Conservation (phyloP, 108 stramenopile genomes). For the Skeletonema costatum region DNA sequence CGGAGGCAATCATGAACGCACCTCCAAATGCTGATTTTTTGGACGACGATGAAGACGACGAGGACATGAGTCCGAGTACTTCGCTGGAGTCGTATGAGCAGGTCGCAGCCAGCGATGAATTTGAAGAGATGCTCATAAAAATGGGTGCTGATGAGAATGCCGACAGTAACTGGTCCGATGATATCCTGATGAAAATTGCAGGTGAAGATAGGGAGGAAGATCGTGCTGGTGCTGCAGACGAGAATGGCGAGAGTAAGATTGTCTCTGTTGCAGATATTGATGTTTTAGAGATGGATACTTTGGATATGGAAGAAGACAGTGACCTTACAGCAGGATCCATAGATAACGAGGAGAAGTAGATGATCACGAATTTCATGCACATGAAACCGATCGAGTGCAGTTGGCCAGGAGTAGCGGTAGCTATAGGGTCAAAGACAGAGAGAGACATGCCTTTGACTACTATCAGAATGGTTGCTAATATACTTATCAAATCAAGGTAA, state of each 20-base stretch:
- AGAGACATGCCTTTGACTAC: no score
- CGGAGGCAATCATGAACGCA: conserved; percentile 85
- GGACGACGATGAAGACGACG: conserved; percentile 6
- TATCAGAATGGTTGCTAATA: no score
- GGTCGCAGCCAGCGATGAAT: conserved; percentile 11
- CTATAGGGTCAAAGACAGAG: no score
- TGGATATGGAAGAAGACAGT: neutral
- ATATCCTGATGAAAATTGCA: neutral
- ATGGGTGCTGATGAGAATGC: neutral
- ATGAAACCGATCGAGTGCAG: neutral
- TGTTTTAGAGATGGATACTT: conserved; percentile 10
- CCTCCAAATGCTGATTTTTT: conserved; percentile 63
- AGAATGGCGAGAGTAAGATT: neutral
- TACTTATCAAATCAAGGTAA: no score
- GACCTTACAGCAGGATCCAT: neutral
- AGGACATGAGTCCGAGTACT: neutral
- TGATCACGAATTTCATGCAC: neutral
- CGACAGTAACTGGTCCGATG: neutral
- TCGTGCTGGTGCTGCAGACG: neutral
- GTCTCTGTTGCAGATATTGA: conserved; percentile 3
- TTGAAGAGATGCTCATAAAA: conserved; percentile 15
- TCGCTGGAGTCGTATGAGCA: conserved; percentile 4
- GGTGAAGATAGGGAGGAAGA: neutral
- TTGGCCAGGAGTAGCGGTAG: no score
- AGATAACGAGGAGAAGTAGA: neutral